phyloP scores from a whole-genome alignment of 345 rosid genomes.

The Microthlaspi erraticum region DNA sequence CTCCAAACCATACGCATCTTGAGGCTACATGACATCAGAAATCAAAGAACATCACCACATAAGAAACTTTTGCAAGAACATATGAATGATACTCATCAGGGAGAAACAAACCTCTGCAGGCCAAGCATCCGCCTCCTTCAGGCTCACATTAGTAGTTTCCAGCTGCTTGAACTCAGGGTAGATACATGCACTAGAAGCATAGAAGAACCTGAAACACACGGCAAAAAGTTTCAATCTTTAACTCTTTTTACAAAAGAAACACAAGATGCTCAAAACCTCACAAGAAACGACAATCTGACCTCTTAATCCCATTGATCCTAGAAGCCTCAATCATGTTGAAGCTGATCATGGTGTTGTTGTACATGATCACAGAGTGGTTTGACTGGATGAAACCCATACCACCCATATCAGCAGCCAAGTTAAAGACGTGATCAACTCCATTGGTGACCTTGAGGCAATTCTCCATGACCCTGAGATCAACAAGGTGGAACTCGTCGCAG shows the following conservation, averaged over 20 bases:
- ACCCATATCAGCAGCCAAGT: slow-evolving; percentile 99
- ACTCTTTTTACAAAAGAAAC: background rate
- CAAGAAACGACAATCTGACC: slow-evolving; percentile 49
- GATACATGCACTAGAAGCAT: slow-evolving; percentile 99
- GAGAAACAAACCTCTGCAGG: slow-evolving; percentile 88
- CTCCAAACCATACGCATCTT: slow-evolving; percentile 99
- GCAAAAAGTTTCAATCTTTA: background rate
- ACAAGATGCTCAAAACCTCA: background rate
- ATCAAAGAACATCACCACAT: background rate
- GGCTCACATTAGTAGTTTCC: slow-evolving; percentile 90
- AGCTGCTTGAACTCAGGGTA: slow-evolving; percentile 98
- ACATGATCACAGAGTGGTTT: slow-evolving; percentile 97
- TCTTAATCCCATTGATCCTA: slow-evolving; percentile 86
- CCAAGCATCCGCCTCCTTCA: slow-evolving; percentile 99
- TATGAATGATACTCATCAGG: slow-evolving; percentile 2
- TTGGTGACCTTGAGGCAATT: slow-evolving; percentile 85
- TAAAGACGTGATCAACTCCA: slow-evolving; percentile 87
- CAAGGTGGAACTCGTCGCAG: slow-evolving; percentile 95
- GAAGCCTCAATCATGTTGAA: slow-evolving; percentile 97
- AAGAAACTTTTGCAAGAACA: slow-evolving; percentile 16
- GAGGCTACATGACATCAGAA: slow-evolving; percentile 65
- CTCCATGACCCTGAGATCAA: slow-evolving; percentile 95
- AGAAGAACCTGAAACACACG: slow-evolving; percentile 70
- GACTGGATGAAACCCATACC: slow-evolving; percentile 99
- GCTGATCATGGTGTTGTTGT: slow-evolving; percentile 98